phyloP scores from a whole-genome alignment of 2,329 filamentous ascomycete genomes.

The Penicillium sp. region DNA sequence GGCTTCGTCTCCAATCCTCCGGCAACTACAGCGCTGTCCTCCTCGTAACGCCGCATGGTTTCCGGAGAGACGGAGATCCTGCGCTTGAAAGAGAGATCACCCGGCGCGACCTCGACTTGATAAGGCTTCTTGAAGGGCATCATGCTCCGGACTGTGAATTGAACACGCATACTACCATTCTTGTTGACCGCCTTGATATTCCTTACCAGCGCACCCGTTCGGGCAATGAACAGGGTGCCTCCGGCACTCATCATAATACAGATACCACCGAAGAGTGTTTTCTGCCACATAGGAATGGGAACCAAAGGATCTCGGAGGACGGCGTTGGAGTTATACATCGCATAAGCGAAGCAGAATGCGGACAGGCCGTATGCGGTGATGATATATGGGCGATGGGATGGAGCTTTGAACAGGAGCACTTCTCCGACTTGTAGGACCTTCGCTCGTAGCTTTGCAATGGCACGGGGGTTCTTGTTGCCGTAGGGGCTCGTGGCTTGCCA shows the following conservation, averaged over 20 bases:
- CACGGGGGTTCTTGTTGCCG: conserved; percentile 11
- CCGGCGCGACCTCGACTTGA: conserved; percentile 32
- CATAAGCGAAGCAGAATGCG: conserved; percentile 52
- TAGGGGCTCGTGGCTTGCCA: conserved; percentile 13
- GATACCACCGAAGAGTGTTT: conserved; percentile 55
- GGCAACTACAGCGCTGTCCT: conserved; percentile 17
- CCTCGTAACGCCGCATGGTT: conserved; percentile 20
- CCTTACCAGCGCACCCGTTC: conserved; percentile 57
- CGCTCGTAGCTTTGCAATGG: conserved; percentile 50
- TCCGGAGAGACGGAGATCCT: conserved; percentile 36
- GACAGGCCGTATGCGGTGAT: conserved; percentile 57
- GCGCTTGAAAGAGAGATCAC: conserved; percentile 17
- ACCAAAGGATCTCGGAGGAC: conserved; percentile 51
- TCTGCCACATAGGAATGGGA: conserved; percentile 55
- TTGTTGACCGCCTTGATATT: conserved; percentile 52
- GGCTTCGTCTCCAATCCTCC: conserved; percentile 11
- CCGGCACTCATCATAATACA: conserved; percentile 59
- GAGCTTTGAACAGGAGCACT: conserved; percentile 62
- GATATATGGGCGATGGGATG: conserved; percentile 62
- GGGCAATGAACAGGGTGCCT: conserved; percentile 58
- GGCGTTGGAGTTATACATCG: conserved; percentile 50
- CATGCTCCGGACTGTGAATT: conserved; percentile 36
- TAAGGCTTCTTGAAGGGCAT: conserved; percentile 39
- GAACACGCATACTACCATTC: conserved; percentile 32
- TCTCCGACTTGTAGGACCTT: conserved; percentile 36